Conservation (phyloP, 306 rosid species). For the Vigna angularis region DNA sequence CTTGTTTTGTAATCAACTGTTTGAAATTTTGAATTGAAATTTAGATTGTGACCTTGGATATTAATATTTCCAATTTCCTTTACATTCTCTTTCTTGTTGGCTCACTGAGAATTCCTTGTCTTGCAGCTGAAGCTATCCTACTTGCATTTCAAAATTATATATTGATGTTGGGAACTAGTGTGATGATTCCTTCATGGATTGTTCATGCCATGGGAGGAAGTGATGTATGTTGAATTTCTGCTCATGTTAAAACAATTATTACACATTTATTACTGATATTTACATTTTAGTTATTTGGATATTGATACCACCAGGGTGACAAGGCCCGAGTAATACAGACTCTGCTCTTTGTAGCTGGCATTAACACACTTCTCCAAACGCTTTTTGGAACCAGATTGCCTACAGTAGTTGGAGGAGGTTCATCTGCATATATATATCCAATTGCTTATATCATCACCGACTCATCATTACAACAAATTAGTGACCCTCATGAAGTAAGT, state of each 20-base stretch:
- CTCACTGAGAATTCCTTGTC: slow-evolving; percentile 43
- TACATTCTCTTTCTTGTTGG: slow-evolving; percentile 10
- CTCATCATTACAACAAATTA: slow-evolving; percentile 69
- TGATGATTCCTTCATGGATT: slow-evolving; percentile 83
- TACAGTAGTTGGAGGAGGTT: slow-evolving; percentile 88
- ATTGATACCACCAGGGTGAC: slow-evolving; percentile 70
- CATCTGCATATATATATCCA: slow-evolving; percentile 86
- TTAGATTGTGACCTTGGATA: neutral
- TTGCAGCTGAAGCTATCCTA: slow-evolving; percentile 87
- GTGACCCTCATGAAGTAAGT: slow-evolving; percentile 81
- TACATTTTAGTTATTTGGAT: slow-evolving; percentile 31
- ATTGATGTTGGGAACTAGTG: slow-evolving; percentile 93
- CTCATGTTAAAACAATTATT: slow-evolving; percentile 19
- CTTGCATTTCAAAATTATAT: slow-evolving; percentile 97
- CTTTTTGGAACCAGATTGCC: slow-evolving; percentile 98
- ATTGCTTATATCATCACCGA: slow-evolving; percentile 82
- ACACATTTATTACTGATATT: neutral
- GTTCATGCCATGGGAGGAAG: slow-evolving; percentile 97
- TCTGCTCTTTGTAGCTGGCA: slow-evolving; percentile 89
- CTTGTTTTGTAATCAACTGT: slow-evolving; percentile 17
- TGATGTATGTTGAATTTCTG: slow-evolving; percentile 62
- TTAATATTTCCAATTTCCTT: slow-evolving; percentile 1
- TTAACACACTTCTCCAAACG: slow-evolving; percentile 96
- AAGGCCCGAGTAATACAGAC: slow-evolving; percentile 94
- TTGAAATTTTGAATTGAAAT: slow-evolving; percentile 28